phyloP scores from a whole-genome alignment of 2,329 filamentous ascomycete genomes.

The Lachnum nothofagi region DNA sequence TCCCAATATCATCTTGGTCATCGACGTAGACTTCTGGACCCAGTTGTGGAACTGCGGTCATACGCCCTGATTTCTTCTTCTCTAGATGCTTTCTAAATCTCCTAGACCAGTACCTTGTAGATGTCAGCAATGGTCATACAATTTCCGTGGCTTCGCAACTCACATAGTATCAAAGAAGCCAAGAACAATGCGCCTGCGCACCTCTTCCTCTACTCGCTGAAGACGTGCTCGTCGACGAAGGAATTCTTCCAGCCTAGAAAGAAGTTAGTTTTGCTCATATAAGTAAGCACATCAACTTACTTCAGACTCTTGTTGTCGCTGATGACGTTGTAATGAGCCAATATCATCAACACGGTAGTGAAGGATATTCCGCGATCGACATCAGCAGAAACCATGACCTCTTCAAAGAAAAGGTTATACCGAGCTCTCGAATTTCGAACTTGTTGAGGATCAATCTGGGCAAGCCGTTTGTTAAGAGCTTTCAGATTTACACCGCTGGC shows the following conservation, averaged over 20 bases:
- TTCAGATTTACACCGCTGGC: conserved; percentile 62
- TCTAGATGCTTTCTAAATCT: conserved; percentile 73
- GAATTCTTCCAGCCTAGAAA: conserved; percentile 78
- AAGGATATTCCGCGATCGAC: conserved; percentile 86
- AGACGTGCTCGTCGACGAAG: conserved; percentile 81
- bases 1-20: conserved; percentile 51
- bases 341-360: conserved; percentile 84
- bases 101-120: conserved; percentile 67
- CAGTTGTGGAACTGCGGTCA: conserved; percentile 73
- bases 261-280: conserved; percentile 28
- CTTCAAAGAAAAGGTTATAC: conserved; percentile 95
- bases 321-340: conserved; percentile 98
- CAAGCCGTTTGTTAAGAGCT: conserved; percentile 68
- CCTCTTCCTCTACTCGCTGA: conserved; percentile 91
- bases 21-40: conserved; percentile 87
- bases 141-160: conserved; percentile 24
- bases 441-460: conserved; percentile 65
- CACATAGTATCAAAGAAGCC: conserved; percentile 93
- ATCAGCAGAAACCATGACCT: conserved; percentile 89
- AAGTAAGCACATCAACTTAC: conserved; percentile 40
- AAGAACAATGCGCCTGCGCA: conserved; percentile 81
- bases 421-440: conserved; percentile 71
- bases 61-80: conserved; percentile 66
- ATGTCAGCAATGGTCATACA: conserved; percentile 19
- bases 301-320: conserved; percentile 92